These are phyloP conservation scores for Apiospora marii DNA, from an alignment of 2,329 filamentous ascomycete genomes.

Conservation along the genomic window DNA sequence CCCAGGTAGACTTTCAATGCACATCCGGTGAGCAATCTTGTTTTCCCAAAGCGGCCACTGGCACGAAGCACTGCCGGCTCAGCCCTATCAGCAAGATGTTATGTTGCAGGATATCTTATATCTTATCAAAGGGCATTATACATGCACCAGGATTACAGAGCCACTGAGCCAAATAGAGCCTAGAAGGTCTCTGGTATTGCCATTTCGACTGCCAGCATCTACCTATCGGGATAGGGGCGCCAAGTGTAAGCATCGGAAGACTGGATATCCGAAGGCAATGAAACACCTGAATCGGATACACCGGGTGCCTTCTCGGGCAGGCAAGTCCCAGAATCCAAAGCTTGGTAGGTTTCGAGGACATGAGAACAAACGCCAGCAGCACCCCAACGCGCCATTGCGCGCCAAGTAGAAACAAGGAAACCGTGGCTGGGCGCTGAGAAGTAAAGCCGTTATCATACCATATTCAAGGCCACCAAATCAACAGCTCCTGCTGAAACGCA, in stretches of 20 bases:
- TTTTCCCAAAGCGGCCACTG: background rate
- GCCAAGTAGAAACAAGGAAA: background rate
- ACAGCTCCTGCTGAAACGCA: too few species aligned
- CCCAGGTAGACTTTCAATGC: background rate
- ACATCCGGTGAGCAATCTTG: background rate
- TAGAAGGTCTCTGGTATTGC: too few species aligned
- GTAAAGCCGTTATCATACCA: too few species aligned
- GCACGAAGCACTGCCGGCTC: background rate
- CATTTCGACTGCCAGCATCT: background rate
- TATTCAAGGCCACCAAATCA: too few species aligned
- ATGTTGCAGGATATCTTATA: background rate
- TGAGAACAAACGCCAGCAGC: background rate
- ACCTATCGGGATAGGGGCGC: background rate
- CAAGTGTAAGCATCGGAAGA: background rate
- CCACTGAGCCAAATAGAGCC: background rate
- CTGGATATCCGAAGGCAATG: background rate
- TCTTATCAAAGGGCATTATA: background rate
- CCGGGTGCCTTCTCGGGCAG: background rate
- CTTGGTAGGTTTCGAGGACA: background rate
- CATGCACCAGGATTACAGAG: background rate
- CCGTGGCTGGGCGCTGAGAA: background rate
- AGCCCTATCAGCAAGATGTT: background rate
- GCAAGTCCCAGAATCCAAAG: background rate
- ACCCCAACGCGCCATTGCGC: background rate
- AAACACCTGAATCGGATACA: background rate